These are phyloP conservation scores for Leccinum imitatum DNA, from an alignment of 768 basidiomycete genomes.

Conservation along the genomic window DNA sequence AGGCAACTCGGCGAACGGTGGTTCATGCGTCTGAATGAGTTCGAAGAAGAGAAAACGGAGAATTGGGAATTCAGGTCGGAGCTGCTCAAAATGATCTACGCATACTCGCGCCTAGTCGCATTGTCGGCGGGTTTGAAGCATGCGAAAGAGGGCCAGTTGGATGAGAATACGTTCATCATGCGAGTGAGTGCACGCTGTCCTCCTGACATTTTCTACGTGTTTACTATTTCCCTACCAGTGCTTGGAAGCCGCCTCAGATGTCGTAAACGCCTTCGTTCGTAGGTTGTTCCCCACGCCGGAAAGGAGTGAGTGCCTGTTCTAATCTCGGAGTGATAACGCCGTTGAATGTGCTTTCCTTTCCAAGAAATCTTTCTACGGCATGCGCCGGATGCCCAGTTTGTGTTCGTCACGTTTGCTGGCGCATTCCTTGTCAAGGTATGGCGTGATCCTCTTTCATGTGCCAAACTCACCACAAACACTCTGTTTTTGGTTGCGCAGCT, in stretches of 20 bases:
- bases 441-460: background rate
- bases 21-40: constrained; percentile 49
- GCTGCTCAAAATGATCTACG: constrained; percentile 59
- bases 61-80: constrained; percentile 62
- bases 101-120: constrained; percentile 67
- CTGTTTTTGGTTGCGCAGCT: constrained; percentile 42
- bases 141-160: constrained; percentile 52
- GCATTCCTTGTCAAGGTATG: constrained; percentile 80
- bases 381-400: constrained; percentile 77
- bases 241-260: constrained; percentile 62
- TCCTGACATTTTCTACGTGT: background rate
- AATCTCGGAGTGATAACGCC: background rate
- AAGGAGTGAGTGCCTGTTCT: constrained; percentile 44
- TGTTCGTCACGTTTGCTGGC: constrained; percentile 78
- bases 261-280: constrained; percentile 59
- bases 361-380: constrained; percentile 60
- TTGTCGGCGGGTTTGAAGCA: constrained; percentile 79
- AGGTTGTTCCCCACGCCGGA: constrained; percentile 51
- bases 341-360: constrained; percentile 5
- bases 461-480: background rate
- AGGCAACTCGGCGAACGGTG: constrained; percentile 53
- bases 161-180: constrained; percentile 65
- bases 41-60: constrained; percentile 50
- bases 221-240: constrained; percentile 43
- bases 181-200: constrained; percentile 47